phyloP scores from a whole-genome alignment of 2,329 filamentous ascomycete species.

The Simplicillium sp. region DNA sequence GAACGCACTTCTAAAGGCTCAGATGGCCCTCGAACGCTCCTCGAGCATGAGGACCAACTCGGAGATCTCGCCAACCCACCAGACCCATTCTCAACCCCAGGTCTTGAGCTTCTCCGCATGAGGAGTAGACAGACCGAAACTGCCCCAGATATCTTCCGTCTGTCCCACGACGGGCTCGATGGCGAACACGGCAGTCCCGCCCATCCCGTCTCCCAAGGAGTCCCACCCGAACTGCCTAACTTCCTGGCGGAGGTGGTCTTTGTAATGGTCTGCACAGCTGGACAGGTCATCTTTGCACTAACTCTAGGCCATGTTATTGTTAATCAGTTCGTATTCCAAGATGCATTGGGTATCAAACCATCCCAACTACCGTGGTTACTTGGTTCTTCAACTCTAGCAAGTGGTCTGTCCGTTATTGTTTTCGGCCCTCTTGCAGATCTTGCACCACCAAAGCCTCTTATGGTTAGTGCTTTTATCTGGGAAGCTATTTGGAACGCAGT shows the following conservation, averaged over 20 bases:
- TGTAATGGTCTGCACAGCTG: constrained; percentile 6
- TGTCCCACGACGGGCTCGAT: not conserved
- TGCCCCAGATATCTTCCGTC: not conserved
- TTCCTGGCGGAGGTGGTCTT: constrained; percentile 6
- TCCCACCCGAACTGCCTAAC: constrained; percentile 5
- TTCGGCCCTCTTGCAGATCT: constrained; percentile 7
- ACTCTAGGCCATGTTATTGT: constrained; percentile 6
- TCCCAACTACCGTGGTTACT: constrained; percentile 7
- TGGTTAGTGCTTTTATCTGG: constrained; percentile 7
- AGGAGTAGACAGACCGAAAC: constrained; percentile 5
- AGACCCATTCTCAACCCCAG: too few species aligned
- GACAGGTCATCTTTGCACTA: constrained; percentile 6
- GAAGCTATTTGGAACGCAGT: constrained; percentile 6
- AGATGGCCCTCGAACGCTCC: too few species aligned
- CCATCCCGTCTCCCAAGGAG: constrained; percentile 5
- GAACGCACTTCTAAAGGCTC: too few species aligned
- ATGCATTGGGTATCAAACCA: constrained; percentile 5
- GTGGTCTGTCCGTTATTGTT: constrained; percentile 7
- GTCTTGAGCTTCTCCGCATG: constrained; percentile 4
- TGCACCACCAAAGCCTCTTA: constrained; percentile 6
- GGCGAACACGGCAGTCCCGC: constrained; percentile 6
- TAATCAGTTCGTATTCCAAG: constrained; percentile 4
- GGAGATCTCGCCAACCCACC: too few species aligned
- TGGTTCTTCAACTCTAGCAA: constrained; percentile 5
- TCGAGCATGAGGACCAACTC: too few species aligned